A percentile compares a stretch with the other conserved stretches of the same genome.
These are phyloP conservation scores for Allium cepa DNA, from an alignment of 106 monocot genomes.

Conservation along the genomic window DNA sequence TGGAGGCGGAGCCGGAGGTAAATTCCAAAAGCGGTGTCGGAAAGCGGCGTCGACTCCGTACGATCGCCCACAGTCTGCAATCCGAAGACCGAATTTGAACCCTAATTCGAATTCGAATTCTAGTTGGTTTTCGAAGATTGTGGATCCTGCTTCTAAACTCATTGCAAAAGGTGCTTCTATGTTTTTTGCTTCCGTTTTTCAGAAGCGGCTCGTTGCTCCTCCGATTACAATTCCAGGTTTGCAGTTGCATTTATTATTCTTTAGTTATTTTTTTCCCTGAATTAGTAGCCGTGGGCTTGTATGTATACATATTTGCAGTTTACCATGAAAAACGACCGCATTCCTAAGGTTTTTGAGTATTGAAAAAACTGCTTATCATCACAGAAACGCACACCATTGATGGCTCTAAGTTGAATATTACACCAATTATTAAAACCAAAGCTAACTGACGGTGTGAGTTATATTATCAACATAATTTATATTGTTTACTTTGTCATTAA, in stretches of 20 bases:
- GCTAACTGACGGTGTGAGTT: too few species aligned
- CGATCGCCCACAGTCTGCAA: constrained; percentile 32
- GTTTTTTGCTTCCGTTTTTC: constrained; percentile 58
- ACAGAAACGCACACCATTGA: too few species aligned
- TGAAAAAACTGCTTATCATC: too few species aligned
- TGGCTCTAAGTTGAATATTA: too few species aligned
- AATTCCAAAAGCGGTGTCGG: constrained; percentile 40
- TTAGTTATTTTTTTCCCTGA: neutral
- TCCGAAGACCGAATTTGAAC: neutral
- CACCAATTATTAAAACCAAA: too few species aligned
- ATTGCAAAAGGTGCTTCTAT: constrained; percentile 45
- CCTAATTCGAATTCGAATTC: neutral
- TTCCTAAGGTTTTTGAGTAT: too few species aligned
- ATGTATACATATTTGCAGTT: too few species aligned
- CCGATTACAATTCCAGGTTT: neutral
- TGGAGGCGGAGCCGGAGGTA: constrained; percentile 53
- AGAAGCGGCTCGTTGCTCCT: constrained; percentile 24
- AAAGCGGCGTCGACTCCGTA: constrained; percentile 42
- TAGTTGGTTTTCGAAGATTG: constrained; percentile 75
- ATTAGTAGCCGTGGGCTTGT: too few species aligned
- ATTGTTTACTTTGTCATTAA: too few species aligned
- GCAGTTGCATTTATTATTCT: neutral
- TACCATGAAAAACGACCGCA: too few species aligned
- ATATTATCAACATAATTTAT: too few species aligned
- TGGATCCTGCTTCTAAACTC: constrained; percentile 71